Evolutionary conservation across 2,329 filamentous ascomycete genomes (phyloP).

Genomic region (Zasmidium cellare): DNA sequence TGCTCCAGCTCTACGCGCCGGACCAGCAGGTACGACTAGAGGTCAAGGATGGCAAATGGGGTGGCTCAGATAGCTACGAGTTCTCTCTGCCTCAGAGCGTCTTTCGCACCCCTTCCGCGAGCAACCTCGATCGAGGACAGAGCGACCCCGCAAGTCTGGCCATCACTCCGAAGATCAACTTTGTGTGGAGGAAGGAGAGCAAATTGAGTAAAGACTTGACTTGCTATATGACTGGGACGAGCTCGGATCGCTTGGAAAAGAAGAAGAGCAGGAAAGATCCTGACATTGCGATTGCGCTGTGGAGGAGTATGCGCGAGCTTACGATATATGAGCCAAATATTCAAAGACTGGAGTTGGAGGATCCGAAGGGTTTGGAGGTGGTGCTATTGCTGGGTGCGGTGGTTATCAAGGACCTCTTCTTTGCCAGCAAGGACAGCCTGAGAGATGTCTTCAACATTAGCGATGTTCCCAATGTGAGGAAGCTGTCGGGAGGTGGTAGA

Average conservation of each 20-base stretch:
- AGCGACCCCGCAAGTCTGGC: conserved; percentile 57
- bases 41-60: conserved; percentile 75
- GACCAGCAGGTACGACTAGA: conserved; percentile 77
- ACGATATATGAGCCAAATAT: conserved; percentile 94
- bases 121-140: conserved; percentile 72
- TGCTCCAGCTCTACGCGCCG: conserved; percentile 90
- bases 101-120: conserved; percentile 78
- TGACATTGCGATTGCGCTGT: conserved; percentile 91
- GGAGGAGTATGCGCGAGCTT: conserved; percentile 71
- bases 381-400: conserved; percentile 65
- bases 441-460: conserved; percentile 77
- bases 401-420: conserved; percentile 63
- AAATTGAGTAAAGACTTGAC: conserved; percentile 84
- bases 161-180: conserved; percentile 70
- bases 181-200: conserved; percentile 87
- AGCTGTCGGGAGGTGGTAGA: conserved; percentile 24
- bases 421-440: conserved; percentile 52
- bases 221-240: conserved; percentile 81
- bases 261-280: conserved; percentile 69
- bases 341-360: conserved; percentile 85
- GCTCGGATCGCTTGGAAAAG: conserved; percentile 63
- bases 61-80: conserved; percentile 77
- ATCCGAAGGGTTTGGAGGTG: conserved; percentile 88
- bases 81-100: conserved; percentile 88
- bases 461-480: conserved; percentile 40